Conservation (phyloP, 768 basidiomycete genomes). For the Boletus tylopilopsis region DNA sequence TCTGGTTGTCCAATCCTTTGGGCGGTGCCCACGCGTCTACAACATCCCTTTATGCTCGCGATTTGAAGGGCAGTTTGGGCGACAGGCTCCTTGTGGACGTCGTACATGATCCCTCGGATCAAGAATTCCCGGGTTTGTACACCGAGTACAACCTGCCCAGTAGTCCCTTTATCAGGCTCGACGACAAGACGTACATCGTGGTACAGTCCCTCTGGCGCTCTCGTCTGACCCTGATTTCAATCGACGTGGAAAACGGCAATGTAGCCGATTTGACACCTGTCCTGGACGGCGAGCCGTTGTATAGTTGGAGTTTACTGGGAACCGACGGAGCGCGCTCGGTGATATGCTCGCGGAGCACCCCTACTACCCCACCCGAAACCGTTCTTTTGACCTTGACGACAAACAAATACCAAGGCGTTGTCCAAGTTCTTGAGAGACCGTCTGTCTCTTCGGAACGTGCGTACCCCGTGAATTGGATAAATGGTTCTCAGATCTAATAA, state of each 20-base stretch:
- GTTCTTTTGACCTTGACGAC: slow-evolving; percentile 40
- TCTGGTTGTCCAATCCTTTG: slow-evolving; percentile 52
- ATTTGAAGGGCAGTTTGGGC: slow-evolving; percentile 25
- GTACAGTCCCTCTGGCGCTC: slow-evolving; percentile 53
- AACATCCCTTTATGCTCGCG: slow-evolving; percentile 43
- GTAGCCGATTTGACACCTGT: slow-evolving; percentile 33
- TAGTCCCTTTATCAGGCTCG: slow-evolving; percentile 37
- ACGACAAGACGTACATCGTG: slow-evolving; percentile 21
- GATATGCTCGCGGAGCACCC: slow-evolving; percentile 49
- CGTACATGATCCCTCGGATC: slow-evolving; percentile 35
- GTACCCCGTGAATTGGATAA: neutral
- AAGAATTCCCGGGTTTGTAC: slow-evolving; percentile 63
- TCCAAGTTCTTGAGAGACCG: slow-evolving; percentile 45
- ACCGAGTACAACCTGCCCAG: slow-evolving; percentile 44
- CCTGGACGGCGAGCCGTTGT: slow-evolving; percentile 20
- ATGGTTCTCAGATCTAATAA: neutral
- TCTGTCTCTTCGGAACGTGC: slow-evolving; percentile 38
- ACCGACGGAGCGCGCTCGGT: slow-evolving; percentile 42
- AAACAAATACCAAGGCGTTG: slow-evolving; percentile 19
- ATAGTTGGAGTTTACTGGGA: slow-evolving; percentile 53
- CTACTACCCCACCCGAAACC: slow-evolving; percentile 44
- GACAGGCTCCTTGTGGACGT: slow-evolving; percentile 37
- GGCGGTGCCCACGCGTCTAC: slow-evolving; percentile 63
- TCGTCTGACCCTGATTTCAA: slow-evolving; percentile 44
- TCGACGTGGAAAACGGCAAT: slow-evolving; percentile 39